Base-by-base conservation (phyloP, 495 filamentous ascomycete species). In the Neurospora sublineolata region DNA sequence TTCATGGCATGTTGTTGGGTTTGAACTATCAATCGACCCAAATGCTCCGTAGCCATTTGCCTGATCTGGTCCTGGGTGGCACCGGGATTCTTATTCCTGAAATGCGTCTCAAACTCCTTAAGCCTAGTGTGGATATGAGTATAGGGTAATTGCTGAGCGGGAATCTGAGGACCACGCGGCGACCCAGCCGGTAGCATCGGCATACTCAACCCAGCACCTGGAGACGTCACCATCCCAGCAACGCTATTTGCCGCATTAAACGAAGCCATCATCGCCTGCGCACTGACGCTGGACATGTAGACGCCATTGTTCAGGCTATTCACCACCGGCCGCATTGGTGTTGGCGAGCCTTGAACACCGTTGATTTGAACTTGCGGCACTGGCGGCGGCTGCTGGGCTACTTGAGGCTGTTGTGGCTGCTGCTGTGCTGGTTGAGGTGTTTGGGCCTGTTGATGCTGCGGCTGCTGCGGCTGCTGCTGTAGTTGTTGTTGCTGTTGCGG, bases 11-110 rank as follows among this genome's bases (percentile, higher is more conserved):
- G 69, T 20, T 75, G 75, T 69, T 78, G 77, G 37, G 73, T 76
- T 38, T 82, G 80, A 16, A 78, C 76, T 10, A 80, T 79, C 30
- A 75, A 74, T 58, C 75, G 76, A 12, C 75, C 73, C 16, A 91
- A 76, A 71, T 86, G 83, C n/a, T 91, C 87, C 9, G 85, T 88
- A 5, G 89, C 87, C 68, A 91, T 73, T 68, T 87, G 86, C 70
- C 81, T 86, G 36, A 91, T 83, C 73, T 88, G 85, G 41, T 92
- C 89, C 0, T 83, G 80, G 8, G 86, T 81, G 46, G 88, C 80
- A 70, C 84, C 84, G 0, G 90, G 89, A 70, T 91, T 84, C 77
- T 82, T 82, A 2, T 72, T 39, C 70, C 79, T 73, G 41, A 80
- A 78, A 23, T 77, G 73, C 0, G 70, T 69, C 72, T 85, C 83